A percentile compares a stretch with the other conserved stretches of the same genome.
Conservation (phyloP, 306 rosid genomes). For the Clitoria ternatea region DNA sequence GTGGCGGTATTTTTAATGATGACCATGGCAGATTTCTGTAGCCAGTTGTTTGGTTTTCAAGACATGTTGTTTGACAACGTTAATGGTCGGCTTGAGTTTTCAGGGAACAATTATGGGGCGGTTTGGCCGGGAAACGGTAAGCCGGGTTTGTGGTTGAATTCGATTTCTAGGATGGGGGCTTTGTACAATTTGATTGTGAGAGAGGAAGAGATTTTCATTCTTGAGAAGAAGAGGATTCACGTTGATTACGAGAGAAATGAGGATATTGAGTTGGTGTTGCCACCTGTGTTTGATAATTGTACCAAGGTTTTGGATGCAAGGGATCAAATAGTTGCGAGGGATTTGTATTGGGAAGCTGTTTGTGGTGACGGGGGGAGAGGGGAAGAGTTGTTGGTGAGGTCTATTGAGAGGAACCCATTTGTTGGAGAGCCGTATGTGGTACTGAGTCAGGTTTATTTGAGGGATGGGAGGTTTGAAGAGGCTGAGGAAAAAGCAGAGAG, state of each 20-base stretch:
- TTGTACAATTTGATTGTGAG: constrained; percentile 56
- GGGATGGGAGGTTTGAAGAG: constrained; percentile 56
- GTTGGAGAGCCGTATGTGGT: constrained; percentile 79
- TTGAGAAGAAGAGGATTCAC: constrained; percentile 26
- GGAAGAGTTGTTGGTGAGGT: constrained; percentile 54
- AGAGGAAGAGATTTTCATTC: constrained; percentile 62
- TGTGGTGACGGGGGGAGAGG: constrained; percentile 25
- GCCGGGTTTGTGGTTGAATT: constrained; percentile 87
- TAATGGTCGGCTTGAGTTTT: constrained; percentile 54
- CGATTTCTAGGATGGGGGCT: constrained; percentile 72
- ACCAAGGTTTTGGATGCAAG: constrained; percentile 49
- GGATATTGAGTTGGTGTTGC: constrained; percentile 52
- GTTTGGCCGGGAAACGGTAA: constrained; percentile 81
- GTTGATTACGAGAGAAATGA: constrained; percentile 45
- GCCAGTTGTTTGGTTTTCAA: constrained; percentile 72
- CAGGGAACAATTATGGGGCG: constrained; percentile 49
- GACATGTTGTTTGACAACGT: constrained; percentile 53
- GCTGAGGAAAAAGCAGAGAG: constrained; percentile 62
- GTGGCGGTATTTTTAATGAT: constrained; percentile 64
- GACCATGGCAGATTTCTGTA: constrained; percentile 88
- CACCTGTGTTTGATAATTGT: constrained; percentile 68
- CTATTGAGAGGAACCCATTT: constrained; percentile 65
- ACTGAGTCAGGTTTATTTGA: constrained; percentile 57
- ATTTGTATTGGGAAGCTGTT: constrained; percentile 79
- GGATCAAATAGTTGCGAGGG: constrained; percentile 76